Evolutionary conservation across 2,329 filamentous ascomycete species (phyloP), one percentile per base, ranked within the genome.

Genomic region (Fusarium aywerte): DNA sequence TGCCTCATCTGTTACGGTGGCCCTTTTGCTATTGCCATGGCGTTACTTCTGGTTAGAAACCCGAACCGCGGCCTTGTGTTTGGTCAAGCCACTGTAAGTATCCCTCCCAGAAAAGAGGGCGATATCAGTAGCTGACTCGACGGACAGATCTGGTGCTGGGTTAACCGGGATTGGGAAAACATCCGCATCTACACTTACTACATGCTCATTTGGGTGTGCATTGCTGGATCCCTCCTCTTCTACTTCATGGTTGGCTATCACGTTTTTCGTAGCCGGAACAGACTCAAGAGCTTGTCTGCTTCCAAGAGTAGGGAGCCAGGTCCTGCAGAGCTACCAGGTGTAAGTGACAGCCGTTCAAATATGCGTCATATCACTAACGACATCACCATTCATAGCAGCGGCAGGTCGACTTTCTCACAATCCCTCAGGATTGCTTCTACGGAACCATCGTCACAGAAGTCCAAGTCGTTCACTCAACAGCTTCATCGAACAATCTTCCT

Each of bases 1-100:
- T 83, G 89, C 35, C 50, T 89, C 2, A 79, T 89, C 44, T 92
- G 90, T 75, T 96, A 93, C 58, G 91, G 91, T 0, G 72, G 91
- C 2, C 91, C 92, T 0, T 87, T 90, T 29, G 75, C 91, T 32
- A 90, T 91, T 10, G 86, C 90, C 0, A 74, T 94, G 27, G 79
- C 85, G 20, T 88, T 91, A 62, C 82, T 93, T 27, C 83, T 91
- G 44, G 78, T 91, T 52, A 77, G 77, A 25, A 75, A 72, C 35
- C 66, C 76, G 7, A 62, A 70, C 13, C 75, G 77, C 15, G 79
- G 80, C 0, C 75, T 76, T 4, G 77, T 86, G 2, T 88, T 87
- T 62, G 86, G 86, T 13, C 79, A 87, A 74, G 85, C 86, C 21
- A 87, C 85, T 27, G 86, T 87, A 71, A 68, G 83, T 76, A 7